phyloP scores from a whole-genome alignment of 2,329 filamentous ascomycete species.

The Helotiales sp. region DNA sequence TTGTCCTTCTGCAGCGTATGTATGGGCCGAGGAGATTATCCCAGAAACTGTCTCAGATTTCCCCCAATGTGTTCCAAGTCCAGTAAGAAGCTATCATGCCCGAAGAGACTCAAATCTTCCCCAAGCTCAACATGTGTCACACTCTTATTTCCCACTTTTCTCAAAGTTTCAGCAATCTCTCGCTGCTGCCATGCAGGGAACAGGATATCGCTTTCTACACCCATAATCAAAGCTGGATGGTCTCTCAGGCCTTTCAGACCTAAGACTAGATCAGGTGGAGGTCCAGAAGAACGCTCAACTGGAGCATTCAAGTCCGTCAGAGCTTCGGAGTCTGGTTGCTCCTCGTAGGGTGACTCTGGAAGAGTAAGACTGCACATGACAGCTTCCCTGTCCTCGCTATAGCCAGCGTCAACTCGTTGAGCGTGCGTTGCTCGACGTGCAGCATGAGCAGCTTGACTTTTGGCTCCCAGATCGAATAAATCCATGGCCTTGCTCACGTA shows the following conservation, averaged over 20 bases:
- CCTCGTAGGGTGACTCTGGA: constrained; percentile 81
- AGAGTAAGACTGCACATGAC: constrained; percentile 76
- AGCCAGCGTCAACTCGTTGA: constrained; percentile 51
- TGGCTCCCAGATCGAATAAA: constrained; percentile 83
- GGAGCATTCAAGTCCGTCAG: constrained; percentile 37
- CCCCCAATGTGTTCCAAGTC: constrained; percentile 92
- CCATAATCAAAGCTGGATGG: constrained; percentile 84
- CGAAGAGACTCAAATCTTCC: constrained; percentile 91
- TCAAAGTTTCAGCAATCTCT: constrained; percentile 84
- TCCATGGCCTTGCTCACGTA: constrained; percentile 99
- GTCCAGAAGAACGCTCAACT: constrained; percentile 46
- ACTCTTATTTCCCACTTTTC: constrained; percentile 71
- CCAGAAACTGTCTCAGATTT: constrained; percentile 76
- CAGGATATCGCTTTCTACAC: constrained; percentile 91
- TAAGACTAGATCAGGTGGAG: constrained; percentile 76
- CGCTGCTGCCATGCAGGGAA: constrained; percentile 98
- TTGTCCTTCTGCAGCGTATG: too few species aligned
- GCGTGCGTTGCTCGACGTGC: constrained; percentile 62
- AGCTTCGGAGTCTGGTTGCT: constrained; percentile 60
- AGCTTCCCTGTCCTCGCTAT: constrained; percentile 32
- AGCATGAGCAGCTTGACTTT: constrained; percentile 64
- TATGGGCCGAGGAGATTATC: constrained; percentile 44
- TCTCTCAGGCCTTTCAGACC: constrained; percentile 72
- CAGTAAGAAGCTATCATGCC: constrained; percentile 93
- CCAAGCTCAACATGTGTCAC: constrained; percentile 90